phyloP scores from a whole-genome alignment of 495 filamentous ascomycete genomes.

The Staphylotrichum tortipilum region DNA sequence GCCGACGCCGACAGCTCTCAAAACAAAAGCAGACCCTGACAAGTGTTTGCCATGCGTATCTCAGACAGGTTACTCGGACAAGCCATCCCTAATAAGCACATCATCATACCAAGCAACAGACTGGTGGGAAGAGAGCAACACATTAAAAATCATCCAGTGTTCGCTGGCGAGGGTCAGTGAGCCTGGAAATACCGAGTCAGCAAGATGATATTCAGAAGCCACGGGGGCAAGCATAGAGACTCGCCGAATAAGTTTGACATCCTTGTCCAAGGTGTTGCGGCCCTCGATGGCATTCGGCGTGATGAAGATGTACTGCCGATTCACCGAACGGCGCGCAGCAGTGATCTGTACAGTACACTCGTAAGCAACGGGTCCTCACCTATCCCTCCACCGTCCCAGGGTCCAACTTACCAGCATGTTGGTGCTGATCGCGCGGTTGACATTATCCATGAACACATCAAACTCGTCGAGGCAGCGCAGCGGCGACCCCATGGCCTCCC shows the following conservation, averaged over 20 bases:
- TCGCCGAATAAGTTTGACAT: conserved; percentile 81
- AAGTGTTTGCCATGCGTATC: too few species aligned
- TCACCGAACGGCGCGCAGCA: conserved; percentile 74
- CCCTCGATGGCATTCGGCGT: conserved; percentile 84
- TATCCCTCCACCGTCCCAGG: not conserved
- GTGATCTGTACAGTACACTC: conserved; percentile 44
- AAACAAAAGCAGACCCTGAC: not conserved
- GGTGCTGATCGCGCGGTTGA: conserved; percentile 88
- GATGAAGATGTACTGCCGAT: conserved; percentile 92
- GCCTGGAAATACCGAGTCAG: conserved; percentile 28
- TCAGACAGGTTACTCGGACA: not conserved
- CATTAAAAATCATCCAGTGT: conserved; percentile 32
- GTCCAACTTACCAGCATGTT: conserved; percentile 73
- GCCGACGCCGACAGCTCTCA: not conserved
- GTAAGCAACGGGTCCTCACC: not conserved
- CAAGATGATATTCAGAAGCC: too few species aligned
- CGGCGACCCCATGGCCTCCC: conserved; percentile 97
- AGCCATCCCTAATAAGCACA: not conserved
- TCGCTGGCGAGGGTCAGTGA: conserved; percentile 52
- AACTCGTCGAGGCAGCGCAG: conserved; percentile 96
- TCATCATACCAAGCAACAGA: too few species aligned
- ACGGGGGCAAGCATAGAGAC: too few species aligned
- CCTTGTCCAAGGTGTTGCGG: conserved; percentile 52
- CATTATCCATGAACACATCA: conserved; percentile 98
- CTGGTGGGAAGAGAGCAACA: not conserved